Evolutionary conservation across 1,284 basidiomycete species (phyloP).

Genomic region (Cutaneotrichosporon dermatis): DNA sequence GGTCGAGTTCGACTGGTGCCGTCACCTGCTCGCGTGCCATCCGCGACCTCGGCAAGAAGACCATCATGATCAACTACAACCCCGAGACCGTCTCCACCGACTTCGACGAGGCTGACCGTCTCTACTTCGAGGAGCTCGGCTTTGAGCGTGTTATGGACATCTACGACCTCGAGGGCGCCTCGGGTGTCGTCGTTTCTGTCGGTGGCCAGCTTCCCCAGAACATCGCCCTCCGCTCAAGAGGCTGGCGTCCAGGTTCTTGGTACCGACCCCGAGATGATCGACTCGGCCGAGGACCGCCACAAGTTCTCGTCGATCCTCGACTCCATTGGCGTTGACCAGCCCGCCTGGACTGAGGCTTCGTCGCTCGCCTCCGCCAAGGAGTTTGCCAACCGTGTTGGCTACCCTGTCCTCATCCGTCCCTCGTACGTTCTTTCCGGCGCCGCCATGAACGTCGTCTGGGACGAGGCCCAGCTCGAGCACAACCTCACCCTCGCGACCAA

Average conservation of each 20-base stretch:
- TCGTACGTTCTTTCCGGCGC: conserved; percentile 98
- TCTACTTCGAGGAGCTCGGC: conserved; percentile 98
- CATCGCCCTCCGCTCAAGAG: conserved; percentile 94
- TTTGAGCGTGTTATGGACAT: conserved; percentile 99
- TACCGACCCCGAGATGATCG: conserved; percentile 91
- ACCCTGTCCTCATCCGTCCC: conserved; percentile 91
- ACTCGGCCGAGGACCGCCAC: conserved; percentile 97
- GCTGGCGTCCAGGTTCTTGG: conserved; percentile 89
- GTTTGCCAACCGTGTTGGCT: conserved; percentile 82
- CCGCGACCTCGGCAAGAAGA: conserved; percentile 84
- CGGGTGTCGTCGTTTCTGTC: conserved; percentile 92
- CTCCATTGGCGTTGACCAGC: conserved; percentile 92
- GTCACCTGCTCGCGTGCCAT: conserved; percentile 94
- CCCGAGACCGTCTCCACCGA: conserved; percentile 99
- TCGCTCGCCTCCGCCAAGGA: conserved; percentile 84
- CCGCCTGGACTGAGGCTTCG: conserved; percentile 90
- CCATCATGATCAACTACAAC: conserved; percentile 99
- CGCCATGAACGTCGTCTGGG: conserved; percentile 98
- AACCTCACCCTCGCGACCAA: conserved; percentile 90
- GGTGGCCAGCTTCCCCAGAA: conserved; percentile 99
- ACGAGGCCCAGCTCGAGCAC: conserved; percentile 82
- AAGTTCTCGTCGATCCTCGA: conserved; percentile 98
- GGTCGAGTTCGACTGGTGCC: conserved; percentile 99
- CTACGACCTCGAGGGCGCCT: conserved; percentile 89
- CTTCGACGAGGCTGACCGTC: conserved; percentile 95